Evolutionary conservation across 2,329 filamentous ascomycete genomes (phyloP), one percentile per base, ranked within the genome.

Genomic region (Coniella lustricola): DNA sequence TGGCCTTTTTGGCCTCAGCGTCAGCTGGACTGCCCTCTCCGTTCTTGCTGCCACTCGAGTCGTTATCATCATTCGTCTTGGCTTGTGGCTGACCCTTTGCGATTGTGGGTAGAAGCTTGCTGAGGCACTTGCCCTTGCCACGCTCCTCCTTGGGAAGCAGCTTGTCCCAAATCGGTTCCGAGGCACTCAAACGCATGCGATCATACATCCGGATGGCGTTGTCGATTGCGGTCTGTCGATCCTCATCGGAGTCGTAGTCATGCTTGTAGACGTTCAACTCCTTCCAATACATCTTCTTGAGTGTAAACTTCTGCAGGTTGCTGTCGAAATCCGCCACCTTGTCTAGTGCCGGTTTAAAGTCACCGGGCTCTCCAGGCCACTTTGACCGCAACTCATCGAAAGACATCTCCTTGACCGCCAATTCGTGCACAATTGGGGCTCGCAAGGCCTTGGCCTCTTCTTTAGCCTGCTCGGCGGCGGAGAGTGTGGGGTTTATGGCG

Each of bases 211-310:
- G 73, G 49, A 82, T 71, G 13, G 81, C 80, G 55, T 81, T 74
- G 64, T 85, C 71, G 60, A 84, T 75, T 53, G 77, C 74, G 57
- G 73, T 66, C 60, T 87, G 70, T 25, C 81, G 75, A 52, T 80
- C 73, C 29, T 75, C 72, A 16, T 71, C 64, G 33, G 62, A 68
- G 38, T 69, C 67, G 58, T 84, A 84, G 22, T 75, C 66, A 60
- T 81, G 82, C 49, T 72, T 75, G 73, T 76, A 84, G 18, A 82
- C 76, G 55, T 84, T 79, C 13, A 84, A 69, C 54, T 84, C 81
- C 62, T 75, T 82, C 73, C 75, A 84, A 53, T 72, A 77, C 20
- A 69, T 65, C 63, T 77, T 79, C 52, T 74, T 73, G 56, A 84
- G 63, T 31, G 67, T 64, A 72, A 76, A 84, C 55, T 71, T 79